Conservation (phyloP, 78 protist genomes). For the Pigoraptor vietnamica region DNA sequence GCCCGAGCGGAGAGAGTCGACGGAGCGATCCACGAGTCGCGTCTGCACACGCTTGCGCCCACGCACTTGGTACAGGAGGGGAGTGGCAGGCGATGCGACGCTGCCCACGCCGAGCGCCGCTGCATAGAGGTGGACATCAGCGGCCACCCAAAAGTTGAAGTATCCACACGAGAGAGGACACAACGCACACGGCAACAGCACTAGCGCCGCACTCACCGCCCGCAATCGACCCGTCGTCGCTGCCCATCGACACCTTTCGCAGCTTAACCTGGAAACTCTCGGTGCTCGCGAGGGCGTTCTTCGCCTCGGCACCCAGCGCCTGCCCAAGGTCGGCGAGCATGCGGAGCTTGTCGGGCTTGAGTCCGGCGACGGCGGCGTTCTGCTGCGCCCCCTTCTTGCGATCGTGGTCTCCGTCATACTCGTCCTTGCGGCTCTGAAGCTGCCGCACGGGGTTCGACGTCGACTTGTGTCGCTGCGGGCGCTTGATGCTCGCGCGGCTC, state of each 20-base stretch:
- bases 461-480: neutral
- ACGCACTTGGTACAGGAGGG: neutral
- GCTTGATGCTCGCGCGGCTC: neutral
- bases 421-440: neutral
- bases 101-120: neutral
- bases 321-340: neutral
- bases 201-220: neutral
- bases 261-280: neutral
- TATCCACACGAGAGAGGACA: neutral
- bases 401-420: neutral
- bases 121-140: too few relatives aligned
- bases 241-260: neutral
- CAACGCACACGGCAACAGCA: neutral
- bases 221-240: neutral
- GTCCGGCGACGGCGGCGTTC: too few relatives aligned
- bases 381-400: too few relatives aligned
- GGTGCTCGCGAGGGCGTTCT: neutral
- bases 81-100: neutral
- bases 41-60: neutral
- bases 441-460: neutral
- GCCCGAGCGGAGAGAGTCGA: conserved; percentile 20
- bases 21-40: neutral
- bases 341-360: neutral
- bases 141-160: too few relatives aligned
- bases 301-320: neutral